Evolutionary conservation across 257 asterid genomes (phyloP).

Genomic region (Jaltomata sinuosa): DNA sequence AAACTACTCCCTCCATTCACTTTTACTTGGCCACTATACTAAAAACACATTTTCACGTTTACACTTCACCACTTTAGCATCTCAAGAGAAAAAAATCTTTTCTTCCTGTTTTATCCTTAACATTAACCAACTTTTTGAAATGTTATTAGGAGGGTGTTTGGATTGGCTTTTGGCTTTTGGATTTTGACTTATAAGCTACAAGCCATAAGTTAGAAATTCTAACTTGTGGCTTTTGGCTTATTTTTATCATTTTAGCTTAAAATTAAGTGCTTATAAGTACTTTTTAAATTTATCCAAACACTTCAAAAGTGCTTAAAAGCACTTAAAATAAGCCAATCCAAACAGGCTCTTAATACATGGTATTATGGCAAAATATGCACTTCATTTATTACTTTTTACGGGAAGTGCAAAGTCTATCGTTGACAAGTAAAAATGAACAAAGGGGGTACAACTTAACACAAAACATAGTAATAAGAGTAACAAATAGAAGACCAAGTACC

Average conservation of each 20-base stretch:
- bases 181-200: no score
- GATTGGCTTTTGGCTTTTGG: no score
- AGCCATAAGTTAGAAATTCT: no score
- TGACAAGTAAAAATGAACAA: not conserved
- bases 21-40: not conserved
- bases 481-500: constrained; percentile 30
- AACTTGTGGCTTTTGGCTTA: no score
- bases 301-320: no score
- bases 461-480: not conserved
- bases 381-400: not conserved
- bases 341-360: no score
- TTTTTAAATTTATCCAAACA: no score
- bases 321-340: no score
- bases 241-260: no score
- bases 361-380: not conserved
- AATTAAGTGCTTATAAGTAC: no score
- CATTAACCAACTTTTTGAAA: not conserved
- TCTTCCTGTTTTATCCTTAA: not conserved
- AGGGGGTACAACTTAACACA: not conserved
- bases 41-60: not conserved
- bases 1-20: not conserved
- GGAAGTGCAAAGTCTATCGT: not conserved
- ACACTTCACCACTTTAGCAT: not conserved
- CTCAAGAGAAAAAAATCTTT: not conserved
- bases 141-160: not conserved